Conservation (phyloP, 352 stramenopile species). For the Halophytophthora batemanensis region DNA sequence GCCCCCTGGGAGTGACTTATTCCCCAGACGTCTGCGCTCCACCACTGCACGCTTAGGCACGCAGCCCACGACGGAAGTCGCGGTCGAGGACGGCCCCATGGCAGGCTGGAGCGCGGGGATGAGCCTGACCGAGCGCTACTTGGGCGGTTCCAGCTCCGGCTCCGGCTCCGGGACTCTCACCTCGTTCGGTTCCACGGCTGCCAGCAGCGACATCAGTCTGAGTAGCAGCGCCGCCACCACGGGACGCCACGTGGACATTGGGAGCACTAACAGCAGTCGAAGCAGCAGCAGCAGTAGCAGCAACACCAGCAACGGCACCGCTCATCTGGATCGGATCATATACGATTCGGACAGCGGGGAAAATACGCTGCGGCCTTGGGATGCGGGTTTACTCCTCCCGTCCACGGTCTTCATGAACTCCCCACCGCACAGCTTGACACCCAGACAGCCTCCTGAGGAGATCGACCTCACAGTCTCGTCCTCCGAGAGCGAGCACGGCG, state of each 20-base stretch:
- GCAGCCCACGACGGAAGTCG: too few species aligned
- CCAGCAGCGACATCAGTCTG: constrained; percentile 3
- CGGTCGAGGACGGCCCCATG: too few species aligned
- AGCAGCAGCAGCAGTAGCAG: constrained; percentile 1
- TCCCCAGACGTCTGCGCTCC: too few species aligned
- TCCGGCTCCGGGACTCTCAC: constrained; percentile 3
- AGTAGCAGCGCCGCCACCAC: not conserved
- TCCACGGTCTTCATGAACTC: constrained; percentile 8
- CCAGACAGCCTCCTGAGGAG: constrained; percentile 25
- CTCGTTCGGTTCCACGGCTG: not conserved
- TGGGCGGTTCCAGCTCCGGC: too few species aligned
- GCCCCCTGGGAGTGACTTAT: too few species aligned
- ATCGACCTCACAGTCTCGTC: constrained; percentile 71
- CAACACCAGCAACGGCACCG: not conserved
- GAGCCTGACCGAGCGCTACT: too few species aligned
- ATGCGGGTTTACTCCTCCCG: constrained; percentile 9
- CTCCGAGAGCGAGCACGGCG: constrained; percentile 42
- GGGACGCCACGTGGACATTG: not conserved
- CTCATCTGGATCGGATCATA: constrained; percentile 14
- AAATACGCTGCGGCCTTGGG: not conserved
- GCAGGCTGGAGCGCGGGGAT: too few species aligned
- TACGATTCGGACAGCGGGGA: constrained; percentile 25
- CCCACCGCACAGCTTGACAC: not conserved
- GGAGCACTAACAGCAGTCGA: not conserved
- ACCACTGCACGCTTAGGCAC: too few species aligned